A percentile compares a stretch with the other conserved stretches of the same genome.
Evolutionary conservation across 106 monocot genomes (phyloP).

Genomic region (Xerophyta viscosa): DNA sequence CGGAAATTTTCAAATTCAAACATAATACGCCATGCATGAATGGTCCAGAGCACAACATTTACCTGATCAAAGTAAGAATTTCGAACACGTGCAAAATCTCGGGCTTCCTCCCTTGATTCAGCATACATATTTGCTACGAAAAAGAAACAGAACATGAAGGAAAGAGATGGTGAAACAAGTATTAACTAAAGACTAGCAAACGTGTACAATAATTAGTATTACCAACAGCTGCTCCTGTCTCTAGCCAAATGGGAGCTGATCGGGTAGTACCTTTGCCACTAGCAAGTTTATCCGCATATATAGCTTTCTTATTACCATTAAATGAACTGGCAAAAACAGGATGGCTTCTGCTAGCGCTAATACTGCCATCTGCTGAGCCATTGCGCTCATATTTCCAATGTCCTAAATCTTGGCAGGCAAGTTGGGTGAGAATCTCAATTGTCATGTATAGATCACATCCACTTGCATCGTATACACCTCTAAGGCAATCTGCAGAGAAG

Average conservation of each 20-base stretch:
- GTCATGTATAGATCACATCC: constrained; percentile 56
- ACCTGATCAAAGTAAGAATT: constrained; percentile 86
- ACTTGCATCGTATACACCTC: constrained; percentile 62
- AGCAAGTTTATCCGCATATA: constrained; percentile 27
- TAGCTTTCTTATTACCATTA: constrained; percentile 28
- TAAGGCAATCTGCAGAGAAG: constrained; percentile 48
- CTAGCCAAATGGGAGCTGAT: constrained; percentile 52
- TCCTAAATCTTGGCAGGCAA: constrained; percentile 39
- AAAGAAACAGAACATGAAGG: constrained; percentile 1
- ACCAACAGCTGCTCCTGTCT: constrained; percentile 69
- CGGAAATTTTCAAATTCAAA: background rate
- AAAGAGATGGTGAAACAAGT: background rate
- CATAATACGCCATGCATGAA: background rate
- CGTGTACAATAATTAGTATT: constrained; percentile 23
- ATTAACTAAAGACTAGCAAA: background rate
- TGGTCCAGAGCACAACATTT: background rate
- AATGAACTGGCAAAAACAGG: constrained; percentile 26
- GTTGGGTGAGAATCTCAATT: constrained; percentile 59
- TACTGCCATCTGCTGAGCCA: constrained; percentile 25
- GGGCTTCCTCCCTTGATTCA: constrained; percentile 73
- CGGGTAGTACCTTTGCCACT: constrained; percentile 13
- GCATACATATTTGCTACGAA: constrained; percentile 48
- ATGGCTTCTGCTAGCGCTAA: constrained; percentile 36
- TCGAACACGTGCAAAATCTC: constrained; percentile 53
- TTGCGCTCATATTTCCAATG: constrained; percentile 41